phyloP scores from a whole-genome alignment of 345 rosid genomes.

The Conringia planisiliqua region DNA sequence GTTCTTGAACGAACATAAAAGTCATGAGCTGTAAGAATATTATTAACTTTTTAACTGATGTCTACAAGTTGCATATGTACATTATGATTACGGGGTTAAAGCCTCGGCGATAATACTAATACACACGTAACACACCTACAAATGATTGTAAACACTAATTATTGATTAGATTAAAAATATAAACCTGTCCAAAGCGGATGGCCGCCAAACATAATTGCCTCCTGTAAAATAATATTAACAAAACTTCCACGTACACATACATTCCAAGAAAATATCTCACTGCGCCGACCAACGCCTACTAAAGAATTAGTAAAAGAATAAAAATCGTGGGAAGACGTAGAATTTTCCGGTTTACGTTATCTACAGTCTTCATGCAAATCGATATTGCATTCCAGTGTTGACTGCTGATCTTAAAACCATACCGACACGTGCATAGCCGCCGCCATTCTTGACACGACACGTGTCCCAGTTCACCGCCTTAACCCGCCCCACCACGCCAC shows the following conservation, averaged over 20 bases:
- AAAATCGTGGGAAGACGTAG: constrained; percentile 7
- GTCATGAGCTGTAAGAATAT: no score
- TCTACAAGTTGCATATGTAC: no score
- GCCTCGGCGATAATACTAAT: no score
- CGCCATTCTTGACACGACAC: constrained; percentile 14
- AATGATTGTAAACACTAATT: background rate
- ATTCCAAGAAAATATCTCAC: constrained; percentile 3
- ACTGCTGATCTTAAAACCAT: background rate
- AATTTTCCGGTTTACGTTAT: constrained; percentile 20
- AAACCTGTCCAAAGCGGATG: background rate
- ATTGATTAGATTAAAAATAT: background rate
- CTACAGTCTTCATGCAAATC: constrained; percentile 20
- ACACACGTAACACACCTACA: no score
- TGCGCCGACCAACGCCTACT: constrained; percentile 4
- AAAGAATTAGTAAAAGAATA: background rate
- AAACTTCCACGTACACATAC: constrained; percentile 4
- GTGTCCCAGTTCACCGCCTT: constrained; percentile 24
- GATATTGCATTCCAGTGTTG: background rate
- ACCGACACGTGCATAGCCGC: constrained; percentile 18
- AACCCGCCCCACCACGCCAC: constrained; percentile 17
- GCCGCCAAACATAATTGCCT: constrained; percentile 8
- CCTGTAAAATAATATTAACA: background rate
- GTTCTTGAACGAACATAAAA: no score
- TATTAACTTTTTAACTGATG: no score
- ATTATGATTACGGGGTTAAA: no score